Conservation (phyloP, 441 rosid species). For the Iberis amara region DNA sequence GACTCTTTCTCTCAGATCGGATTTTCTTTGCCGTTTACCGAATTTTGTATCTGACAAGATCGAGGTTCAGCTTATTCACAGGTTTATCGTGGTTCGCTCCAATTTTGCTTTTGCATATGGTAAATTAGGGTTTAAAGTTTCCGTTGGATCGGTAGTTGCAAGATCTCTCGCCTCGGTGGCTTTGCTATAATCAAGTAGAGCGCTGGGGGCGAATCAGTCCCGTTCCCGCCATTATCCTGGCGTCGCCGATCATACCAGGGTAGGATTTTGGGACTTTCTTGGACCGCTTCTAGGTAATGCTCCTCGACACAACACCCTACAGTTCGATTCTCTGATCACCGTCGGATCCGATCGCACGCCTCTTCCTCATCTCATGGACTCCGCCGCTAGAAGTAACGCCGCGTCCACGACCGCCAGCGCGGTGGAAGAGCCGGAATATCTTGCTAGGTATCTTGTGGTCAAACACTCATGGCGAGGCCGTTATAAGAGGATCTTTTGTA, state of each 20-base stretch:
- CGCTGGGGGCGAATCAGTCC: slow-evolving; percentile 98
- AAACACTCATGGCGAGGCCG: slow-evolving; percentile 99
- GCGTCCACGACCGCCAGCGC: slow-evolving; percentile 30
- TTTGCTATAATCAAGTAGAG: slow-evolving; percentile 30
- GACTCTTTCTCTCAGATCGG: no score
- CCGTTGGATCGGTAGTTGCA: slow-evolving; percentile 14
- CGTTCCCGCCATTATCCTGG: slow-evolving; percentile 59
- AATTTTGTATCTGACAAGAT: no score
- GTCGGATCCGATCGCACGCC: slow-evolving; percentile 31
- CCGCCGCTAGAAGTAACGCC: slow-evolving; percentile 24
- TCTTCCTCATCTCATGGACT: slow-evolving; percentile 26
- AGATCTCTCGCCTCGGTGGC: slow-evolving; percentile 31
- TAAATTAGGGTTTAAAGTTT: slow-evolving; percentile 39
- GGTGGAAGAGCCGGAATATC: slow-evolving; percentile 94
- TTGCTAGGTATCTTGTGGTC: slow-evolving; percentile 76
- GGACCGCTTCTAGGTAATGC: slow-evolving; percentile 51
- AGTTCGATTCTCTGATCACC: slow-evolving; percentile 48
- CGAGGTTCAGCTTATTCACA: no score
- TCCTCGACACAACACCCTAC: slow-evolving; percentile 46
- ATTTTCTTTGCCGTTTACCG: no score
- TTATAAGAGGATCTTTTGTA: slow-evolving; percentile 87
- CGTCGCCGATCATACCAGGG: slow-evolving; percentile 46
- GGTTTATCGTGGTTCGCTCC: no score
- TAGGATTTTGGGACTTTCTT: slow-evolving; percentile 66
- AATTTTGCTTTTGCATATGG: slow-evolving; percentile 18